These are phyloP conservation scores for Dactylellina parvicollis DNA, from an alignment of 2,329 filamentous ascomycete species.

Conservation along the genomic window DNA sequence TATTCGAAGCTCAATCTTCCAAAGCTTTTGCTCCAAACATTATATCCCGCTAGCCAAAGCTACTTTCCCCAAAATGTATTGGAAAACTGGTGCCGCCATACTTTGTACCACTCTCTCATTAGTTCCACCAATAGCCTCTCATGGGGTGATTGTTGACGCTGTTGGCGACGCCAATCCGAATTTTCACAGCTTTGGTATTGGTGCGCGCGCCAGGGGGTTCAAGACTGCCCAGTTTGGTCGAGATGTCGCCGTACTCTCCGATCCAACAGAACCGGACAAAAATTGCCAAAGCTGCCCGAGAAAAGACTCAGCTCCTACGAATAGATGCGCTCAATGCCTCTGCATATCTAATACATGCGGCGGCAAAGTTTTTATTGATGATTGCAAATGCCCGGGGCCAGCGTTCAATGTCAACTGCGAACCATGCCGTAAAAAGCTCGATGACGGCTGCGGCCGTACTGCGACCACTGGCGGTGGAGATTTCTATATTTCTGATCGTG, in stretches of 20 bases:
- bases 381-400: slow-evolving; percentile 1
- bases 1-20: too few species aligned
- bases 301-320: background rate
- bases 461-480: background rate
- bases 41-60: too few species aligned
- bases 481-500: background rate
- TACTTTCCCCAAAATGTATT: background rate
- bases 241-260: slow-evolving; percentile 17
- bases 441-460: slow-evolving; percentile 17
- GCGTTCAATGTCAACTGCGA: slow-evolving; percentile 2
- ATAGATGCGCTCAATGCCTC: slow-evolving; percentile 1
- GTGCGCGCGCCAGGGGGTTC: background rate
- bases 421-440: background rate
- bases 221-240: slow-evolving; percentile 1
- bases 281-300: slow-evolving; percentile 1
- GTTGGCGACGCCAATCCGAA: slow-evolving; percentile 11
- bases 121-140: background rate
- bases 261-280: background rate
- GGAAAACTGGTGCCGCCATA: background rate
- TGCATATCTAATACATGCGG: background rate
- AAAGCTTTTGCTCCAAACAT: too few species aligned
- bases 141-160: slow-evolving; percentile 18
- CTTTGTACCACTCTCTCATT: background rate
- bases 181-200: slow-evolving; percentile 11
- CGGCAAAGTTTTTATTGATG: background rate